phyloP scores from a whole-genome alignment of 2,329 filamentous ascomycete species.

The Aspergillus ruber region DNA sequence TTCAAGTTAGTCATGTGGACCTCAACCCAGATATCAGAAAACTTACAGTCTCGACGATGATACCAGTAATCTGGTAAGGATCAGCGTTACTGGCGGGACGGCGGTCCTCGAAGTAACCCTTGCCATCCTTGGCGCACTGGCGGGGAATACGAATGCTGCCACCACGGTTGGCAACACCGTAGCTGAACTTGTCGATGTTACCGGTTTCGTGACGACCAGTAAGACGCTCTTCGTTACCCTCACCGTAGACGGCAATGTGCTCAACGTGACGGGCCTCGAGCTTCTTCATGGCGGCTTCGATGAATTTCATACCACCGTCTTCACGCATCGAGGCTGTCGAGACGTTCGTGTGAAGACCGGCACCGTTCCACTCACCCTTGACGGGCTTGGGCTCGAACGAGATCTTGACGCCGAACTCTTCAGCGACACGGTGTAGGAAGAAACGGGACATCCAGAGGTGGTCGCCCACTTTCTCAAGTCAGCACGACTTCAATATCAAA shows the following conservation, averaged over 20 bases:
- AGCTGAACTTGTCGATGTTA: slow-evolving; percentile 86
- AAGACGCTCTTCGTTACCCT: slow-evolving; percentile 90
- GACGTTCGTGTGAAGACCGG: slow-evolving; percentile 90
- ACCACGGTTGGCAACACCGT: slow-evolving; percentile 92
- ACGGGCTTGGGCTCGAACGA: slow-evolving; percentile 96
- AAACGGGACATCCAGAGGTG: slow-evolving; percentile 92
- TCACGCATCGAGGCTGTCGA: slow-evolving; percentile 81
- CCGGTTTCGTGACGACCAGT: slow-evolving; percentile 94
- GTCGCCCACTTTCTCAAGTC: slow-evolving; percentile 65
- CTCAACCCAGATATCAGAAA: background rate
- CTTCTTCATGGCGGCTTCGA: slow-evolving; percentile 80
- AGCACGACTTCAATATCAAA: slow-evolving; percentile 13
- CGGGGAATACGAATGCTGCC: slow-evolving; percentile 89
- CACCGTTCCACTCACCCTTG: slow-evolving; percentile 93
- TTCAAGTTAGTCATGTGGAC: background rate
- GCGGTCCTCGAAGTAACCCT: slow-evolving; percentile 89
- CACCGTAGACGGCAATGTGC: slow-evolving; percentile 90
- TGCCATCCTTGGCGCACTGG: slow-evolving; percentile 76
- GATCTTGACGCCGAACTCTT: slow-evolving; percentile 95
- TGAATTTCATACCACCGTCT: slow-evolving; percentile 91
- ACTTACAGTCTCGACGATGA: slow-evolving; percentile 65
- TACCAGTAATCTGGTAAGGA: slow-evolving; percentile 77
- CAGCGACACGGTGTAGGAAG: slow-evolving; percentile 82
- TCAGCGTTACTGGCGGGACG: slow-evolving; percentile 79
- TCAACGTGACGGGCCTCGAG: slow-evolving; percentile 69